Evolutionary conservation across 768 basidiomycete genomes (phyloP), one percentile per base, ranked within the genome.

Genomic region (Mycena sanguinolenta): DNA sequence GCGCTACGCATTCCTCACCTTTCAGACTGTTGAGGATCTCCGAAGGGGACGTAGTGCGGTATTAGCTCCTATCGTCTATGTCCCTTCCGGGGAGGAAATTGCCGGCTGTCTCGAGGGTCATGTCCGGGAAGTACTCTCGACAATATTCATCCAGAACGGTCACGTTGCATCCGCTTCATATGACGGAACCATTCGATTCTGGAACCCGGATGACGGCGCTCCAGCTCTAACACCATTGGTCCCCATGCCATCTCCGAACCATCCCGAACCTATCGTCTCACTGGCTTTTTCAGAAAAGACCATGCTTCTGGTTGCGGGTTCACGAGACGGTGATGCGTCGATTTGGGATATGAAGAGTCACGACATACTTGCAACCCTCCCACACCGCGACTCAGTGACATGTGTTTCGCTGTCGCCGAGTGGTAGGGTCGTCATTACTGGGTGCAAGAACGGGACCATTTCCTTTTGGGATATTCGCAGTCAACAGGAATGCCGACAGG

Each of bases 381-480:
- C 25, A 2, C 69, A 73, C 34, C 44, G 44, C 2, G 38, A 27
- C 19, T 14, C 57, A 42, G 70, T 74, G 14, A 71, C 60, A n/a
- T 73, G 63, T 16, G 73, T 75, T 34, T 71, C 63, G 1, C 32
- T 74, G 16, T 74, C 74, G 3, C 67, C 71, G 3, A 64, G 49
- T 17, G 53, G 66, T 6, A 58, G 44, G 17, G 12, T 54, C 0
- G 39, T 70, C 32, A 57, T 70, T 7, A 55, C 64, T 16, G 74
- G 66, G 1, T 69, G 38, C 46, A 59, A 54, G 27, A 50, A 69
- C 32, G 53, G 52, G 1, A 58, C 49, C 23, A 58, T 75, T 8
- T 34, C 54, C 44, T 65, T 74, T 17, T 72, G 73, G 73, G 32
- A 72, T 67, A 28, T 74, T 4, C 19, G 30, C 16, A 38, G 16